These are phyloP conservation scores for Globisporangium echinulatum DNA, from an alignment of 352 stramenopile genomes.

Conservation along the genomic window DNA sequence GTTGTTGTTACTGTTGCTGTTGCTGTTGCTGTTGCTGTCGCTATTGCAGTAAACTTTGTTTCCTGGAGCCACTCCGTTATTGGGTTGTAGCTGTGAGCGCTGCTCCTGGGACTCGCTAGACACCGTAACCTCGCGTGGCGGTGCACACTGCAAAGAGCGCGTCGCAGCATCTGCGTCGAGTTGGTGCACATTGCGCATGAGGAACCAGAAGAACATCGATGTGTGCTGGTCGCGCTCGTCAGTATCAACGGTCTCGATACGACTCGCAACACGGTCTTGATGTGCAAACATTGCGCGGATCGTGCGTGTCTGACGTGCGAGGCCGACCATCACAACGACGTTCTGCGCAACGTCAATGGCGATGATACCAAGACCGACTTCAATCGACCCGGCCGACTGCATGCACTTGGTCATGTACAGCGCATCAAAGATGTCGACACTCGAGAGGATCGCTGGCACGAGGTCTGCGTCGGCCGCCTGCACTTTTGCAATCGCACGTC, in stretches of 20 bases:
- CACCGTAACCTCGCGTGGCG: no score
- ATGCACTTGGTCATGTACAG: constrained; percentile 19
- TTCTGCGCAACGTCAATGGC: constrained; percentile 4
- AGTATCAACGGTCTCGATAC: not conserved
- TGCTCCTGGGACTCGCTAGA: no score
- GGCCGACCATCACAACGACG: not conserved
- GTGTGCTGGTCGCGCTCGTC: not conserved
- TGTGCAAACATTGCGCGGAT: not conserved
- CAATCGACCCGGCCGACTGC: constrained; percentile 12
- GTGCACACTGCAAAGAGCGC: no score
- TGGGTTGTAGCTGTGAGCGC: no score
- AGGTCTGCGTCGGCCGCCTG: not conserved
- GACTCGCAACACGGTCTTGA: not conserved
- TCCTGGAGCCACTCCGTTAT: no score
- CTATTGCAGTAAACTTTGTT: no score
- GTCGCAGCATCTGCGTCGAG: not conserved
- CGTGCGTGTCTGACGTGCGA: not conserved
- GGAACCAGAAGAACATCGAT: not conserved
- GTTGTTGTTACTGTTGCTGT: no score
- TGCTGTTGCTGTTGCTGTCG: no score
- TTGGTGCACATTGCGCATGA: not conserved
- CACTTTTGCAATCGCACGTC: not conserved
- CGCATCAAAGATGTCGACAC: constrained; percentile 11
- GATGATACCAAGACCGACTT: constrained; percentile 13
- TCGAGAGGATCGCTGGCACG: not conserved